A percentile compares a stretch with the other conserved stretches of the same genome.
Evolutionary conservation across 129 eudicot species (phyloP).

Genomic region (Flaveria linearis): DNA sequence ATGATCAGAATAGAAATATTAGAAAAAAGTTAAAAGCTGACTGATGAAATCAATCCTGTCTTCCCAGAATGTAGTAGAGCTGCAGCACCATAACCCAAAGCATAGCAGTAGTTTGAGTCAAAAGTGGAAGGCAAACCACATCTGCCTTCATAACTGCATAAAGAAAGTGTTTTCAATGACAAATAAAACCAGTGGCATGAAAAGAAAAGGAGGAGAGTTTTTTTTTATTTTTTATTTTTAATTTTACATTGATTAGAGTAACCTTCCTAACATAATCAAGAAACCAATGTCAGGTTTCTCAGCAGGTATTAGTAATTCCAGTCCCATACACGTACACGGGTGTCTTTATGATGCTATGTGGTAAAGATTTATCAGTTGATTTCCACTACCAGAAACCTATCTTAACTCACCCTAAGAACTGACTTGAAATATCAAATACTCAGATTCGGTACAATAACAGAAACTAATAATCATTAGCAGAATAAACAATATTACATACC

Average conservation of each 20-base stretch:
- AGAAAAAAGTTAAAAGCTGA: conserved; percentile 24
- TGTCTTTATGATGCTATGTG: background rate
- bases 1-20: background rate
- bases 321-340: background rate
- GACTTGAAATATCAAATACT: background rate
- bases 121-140: conserved; percentile 94
- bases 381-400: background rate
- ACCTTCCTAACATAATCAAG: background rate
- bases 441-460: too few species aligned
- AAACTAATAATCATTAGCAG: too few species aligned
- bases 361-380: background rate
- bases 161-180: conserved; percentile 7
- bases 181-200: background rate
- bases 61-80: conserved; percentile 84
- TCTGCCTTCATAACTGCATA: conserved; percentile 86
- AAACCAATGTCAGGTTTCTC: background rate
- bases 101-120: conserved; percentile 90
- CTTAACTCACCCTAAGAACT: background rate
- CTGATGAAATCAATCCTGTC: conserved; percentile 95
- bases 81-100: conserved; percentile 97
- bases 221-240: too few species aligned
- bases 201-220: background rate
- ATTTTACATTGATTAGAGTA: conserved; percentile 3
- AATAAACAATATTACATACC: conserved; percentile 44
- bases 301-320: background rate